These are phyloP conservation scores for Pythium dissotocum DNA, from an alignment of 352 stramenopile genomes.

Conservation along the genomic window DNA sequence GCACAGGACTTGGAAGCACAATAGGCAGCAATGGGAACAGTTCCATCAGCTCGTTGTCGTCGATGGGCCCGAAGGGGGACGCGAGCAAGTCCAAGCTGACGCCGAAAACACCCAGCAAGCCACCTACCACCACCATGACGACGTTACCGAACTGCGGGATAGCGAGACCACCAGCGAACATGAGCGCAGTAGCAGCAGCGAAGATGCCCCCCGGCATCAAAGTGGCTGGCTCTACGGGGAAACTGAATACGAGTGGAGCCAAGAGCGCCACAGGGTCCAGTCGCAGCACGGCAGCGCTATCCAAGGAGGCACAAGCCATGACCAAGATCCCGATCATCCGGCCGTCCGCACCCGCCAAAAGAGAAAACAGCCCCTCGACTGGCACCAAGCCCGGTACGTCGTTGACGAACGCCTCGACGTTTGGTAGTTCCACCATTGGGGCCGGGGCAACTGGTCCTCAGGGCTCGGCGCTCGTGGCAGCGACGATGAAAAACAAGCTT, in stretches of 20 bases:
- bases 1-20: constrained; percentile 15
- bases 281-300: constrained; percentile 36
- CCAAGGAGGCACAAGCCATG: constrained; percentile 48
- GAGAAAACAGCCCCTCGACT: constrained; percentile 59
- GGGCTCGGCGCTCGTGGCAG: constrained; percentile 29
- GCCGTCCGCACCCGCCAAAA: constrained; percentile 63
- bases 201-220: constrained; percentile 62
- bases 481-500: constrained; percentile 40
- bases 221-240: constrained; percentile 50
- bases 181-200: constrained; percentile 10
- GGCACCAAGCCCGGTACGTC: constrained; percentile 43
- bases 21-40: constrained; percentile 26
- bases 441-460: constrained; percentile 14
- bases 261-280: constrained; percentile 41
- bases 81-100: constrained; percentile 38
- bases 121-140: constrained; percentile 39
- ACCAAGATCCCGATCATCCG: constrained; percentile 81
- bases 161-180: constrained; percentile 36
- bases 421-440: constrained; percentile 9
- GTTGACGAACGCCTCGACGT: constrained; percentile 5
- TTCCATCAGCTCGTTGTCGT: constrained; percentile 11
- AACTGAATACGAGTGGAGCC: constrained; percentile 38
- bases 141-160: constrained; percentile 67
- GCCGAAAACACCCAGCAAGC: constrained; percentile 56
- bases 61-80: constrained; percentile 41